Evolutionary conservation across 208 protist species (phyloP), one percentile per base, ranked within the genome.

Genomic region (Herpetomonas tarakana): DNA sequence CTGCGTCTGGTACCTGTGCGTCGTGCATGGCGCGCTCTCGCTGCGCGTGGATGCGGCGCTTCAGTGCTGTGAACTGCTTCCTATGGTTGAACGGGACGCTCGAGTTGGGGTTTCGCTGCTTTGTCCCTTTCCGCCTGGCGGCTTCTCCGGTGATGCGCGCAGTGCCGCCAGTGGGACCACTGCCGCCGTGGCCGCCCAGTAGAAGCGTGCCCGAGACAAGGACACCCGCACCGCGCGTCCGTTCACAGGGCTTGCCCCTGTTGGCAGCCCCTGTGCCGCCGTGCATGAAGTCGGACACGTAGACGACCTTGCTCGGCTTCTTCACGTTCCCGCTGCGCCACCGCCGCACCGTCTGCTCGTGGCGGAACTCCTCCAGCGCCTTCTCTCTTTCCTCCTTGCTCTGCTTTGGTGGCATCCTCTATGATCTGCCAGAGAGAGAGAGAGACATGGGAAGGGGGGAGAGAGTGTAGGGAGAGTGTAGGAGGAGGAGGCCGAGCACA

Each of bases 11-110:
- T 14, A 14, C 35, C 9, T 18, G 35, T 18, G 61, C 30, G 3
- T 52, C 47, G 18, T 68, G 45, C n/a, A 79, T 54, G 3, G 56
- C 61, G 25, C 47, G 46, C 30, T 64, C 56, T 19, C 78, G 60
- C 53, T 72, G 51, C 12, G 41, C 64, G 27, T 71, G 30, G 26
- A 85, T 75, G 38, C 53, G 41, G 41, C 71, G 78, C 51, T 81
- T 81, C 2, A 86, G 52, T 18, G 56, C 68, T 7, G 78, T 78
- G 29, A 72, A 68, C 14, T 39, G 70, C 2, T 61, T 53, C n/a
- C 74, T 61, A 49, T 81, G 66, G 53, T 86, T 86, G 26, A 74
- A 76, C 9, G 67, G 58, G 2, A 50, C 44, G 16, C 1, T 16
- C 2, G 57, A 19, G 21, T 78, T 57, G 1, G 78, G 74, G 55